Evolutionary conservation across 1,284 basidiomycete genomes (phyloP).

Genomic region (Apiotrichum veenhuisii): DNA sequence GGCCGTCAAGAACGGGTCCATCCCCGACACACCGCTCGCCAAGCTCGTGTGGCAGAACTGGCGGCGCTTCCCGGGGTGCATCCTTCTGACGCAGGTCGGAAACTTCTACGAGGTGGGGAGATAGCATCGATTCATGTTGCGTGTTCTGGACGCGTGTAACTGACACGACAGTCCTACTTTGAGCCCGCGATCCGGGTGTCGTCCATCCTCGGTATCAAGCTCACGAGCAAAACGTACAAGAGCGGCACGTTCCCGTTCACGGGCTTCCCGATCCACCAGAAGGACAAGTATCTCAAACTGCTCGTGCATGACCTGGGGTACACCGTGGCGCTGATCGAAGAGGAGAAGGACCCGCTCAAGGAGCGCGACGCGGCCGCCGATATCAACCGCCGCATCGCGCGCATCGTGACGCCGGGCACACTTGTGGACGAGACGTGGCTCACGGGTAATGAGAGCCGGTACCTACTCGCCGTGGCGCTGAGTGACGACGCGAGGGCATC

Average conservation of each 20-base stretch:
- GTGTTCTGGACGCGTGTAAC: too few species aligned
- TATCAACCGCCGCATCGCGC: constrained; percentile 63
- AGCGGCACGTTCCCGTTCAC: constrained; percentile 62
- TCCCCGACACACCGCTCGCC: constrained; percentile 55
- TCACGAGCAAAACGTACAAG: constrained; percentile 49
- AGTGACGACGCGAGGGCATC: constrained; percentile 1
- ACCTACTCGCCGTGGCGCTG: constrained; percentile 67
- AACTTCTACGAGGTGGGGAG: constrained; percentile 88
- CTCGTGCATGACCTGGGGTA: constrained; percentile 75
- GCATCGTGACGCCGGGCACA: constrained; percentile 87
- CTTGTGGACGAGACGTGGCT: constrained; percentile 85
- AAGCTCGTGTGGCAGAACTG: constrained; percentile 68
- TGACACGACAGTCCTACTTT: constrained; percentile 72
- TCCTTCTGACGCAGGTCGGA: constrained; percentile 84
- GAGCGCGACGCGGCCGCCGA: constrained; percentile 4
- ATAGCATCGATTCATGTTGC: too few species aligned
- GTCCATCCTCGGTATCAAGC: constrained; percentile 57
- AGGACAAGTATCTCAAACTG: constrained; percentile 79
- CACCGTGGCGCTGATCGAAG: constrained; percentile 88
- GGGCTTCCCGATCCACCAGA: constrained; percentile 80
- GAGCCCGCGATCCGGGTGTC: constrained; percentile 79
- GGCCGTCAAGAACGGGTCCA: constrained; percentile 23
- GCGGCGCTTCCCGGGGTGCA: constrained; percentile 74
- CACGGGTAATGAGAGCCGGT: constrained; percentile 79
- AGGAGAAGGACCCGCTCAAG: constrained; percentile 55